Base-by-base conservation (phyloP, 345 rosid genomes). In the Geranium brycei region DNA sequence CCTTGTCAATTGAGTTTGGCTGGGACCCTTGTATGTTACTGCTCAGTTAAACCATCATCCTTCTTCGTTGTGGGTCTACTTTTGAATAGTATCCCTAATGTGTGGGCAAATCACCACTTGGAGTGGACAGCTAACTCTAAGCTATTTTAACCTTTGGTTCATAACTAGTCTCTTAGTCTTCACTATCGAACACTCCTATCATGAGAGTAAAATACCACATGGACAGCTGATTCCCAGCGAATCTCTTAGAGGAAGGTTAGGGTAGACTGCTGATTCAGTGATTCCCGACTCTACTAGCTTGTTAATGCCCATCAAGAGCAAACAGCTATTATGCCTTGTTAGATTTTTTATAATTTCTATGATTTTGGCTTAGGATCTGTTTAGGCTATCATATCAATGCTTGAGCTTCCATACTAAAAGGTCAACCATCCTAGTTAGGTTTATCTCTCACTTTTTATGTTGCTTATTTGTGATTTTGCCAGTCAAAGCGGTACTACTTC, bases 391-490 rank as follows among this genome's bases (percentile, higher is more conserved):
- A 47, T 11, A 10, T 47, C 0, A 47, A 13, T 47, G 53, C 53
- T 47, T 47, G 53, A 47, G 53, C 53, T 47, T 13, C 53, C 53
- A 47, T 47, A 47, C 53, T 47, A 35, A 35, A 35, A 4, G 41
- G 41, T 35, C 41, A 4, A 35, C 41, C 41, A 35, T 35, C 7
- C 41, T 3, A 51, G 68, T 62, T 57, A 19, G 13, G 66, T 63
- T 57, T 64, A 59, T 59, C 59, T 71, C 57, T 53, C 51, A 56
- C 57, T 60, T 59, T 62, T 66, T 18, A 62, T 19, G 31, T 19
- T 59, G 61, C 31, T 19, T 59, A 19, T 10, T 31, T 59, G 3
- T 19, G 31, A 7, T 7, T 7, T 11, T 2, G 19, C 28, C 14
- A 11, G 0, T 11, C 61, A 19, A 47, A 2, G 53, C 11, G 3